Evolutionary conservation across 1,139 yeast genomes (phyloP).

Genomic region (Taphrina deformans): DNA sequence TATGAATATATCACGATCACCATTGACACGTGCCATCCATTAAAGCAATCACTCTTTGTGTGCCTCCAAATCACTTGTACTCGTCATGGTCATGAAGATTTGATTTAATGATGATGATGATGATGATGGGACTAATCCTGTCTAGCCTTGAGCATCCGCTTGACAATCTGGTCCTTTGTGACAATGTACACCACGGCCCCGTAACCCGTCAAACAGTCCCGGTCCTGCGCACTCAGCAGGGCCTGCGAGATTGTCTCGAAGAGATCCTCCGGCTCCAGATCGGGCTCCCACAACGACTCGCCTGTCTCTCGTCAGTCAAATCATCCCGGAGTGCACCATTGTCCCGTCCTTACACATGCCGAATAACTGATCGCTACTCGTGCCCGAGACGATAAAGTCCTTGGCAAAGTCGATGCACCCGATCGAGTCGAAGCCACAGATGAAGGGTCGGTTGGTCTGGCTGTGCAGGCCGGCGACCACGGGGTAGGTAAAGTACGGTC

Average conservation of each 20-base stretch:
- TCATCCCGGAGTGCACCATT: no score
- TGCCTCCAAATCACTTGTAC: no score
- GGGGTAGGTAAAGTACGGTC: constrained; percentile 96
- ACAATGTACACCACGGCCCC: constrained; percentile 94
- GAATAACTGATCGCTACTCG: constrained; percentile 90
- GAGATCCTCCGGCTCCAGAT: constrained; percentile 79
- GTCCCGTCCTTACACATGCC: constrained; percentile 99
- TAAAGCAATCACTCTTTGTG: no score
- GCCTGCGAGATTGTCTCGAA: constrained; percentile 97
- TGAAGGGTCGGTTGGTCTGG: constrained; percentile 77
- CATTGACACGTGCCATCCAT: background rate
- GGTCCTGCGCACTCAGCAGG: constrained; percentile 87
- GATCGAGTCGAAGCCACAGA: constrained; percentile 93
- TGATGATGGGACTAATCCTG: constrained; percentile 60
- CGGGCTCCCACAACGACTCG: constrained; percentile 29
- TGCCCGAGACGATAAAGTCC: constrained; percentile 96
- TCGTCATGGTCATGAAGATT: background rate
- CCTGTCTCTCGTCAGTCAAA: background rate
- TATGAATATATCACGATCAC: background rate
- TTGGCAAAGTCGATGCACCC: constrained; percentile 95
- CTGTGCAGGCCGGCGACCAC: constrained; percentile 92
- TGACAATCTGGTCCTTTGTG: constrained; percentile 87
- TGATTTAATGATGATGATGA: background rate
- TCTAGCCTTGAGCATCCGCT: constrained; percentile 85
- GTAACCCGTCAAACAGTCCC: constrained; percentile 98